Evolutionary conservation across 225 moss, liverwort and hornwort species (phyloP).

Genomic region (Thuidium tamariscinum): DNA sequence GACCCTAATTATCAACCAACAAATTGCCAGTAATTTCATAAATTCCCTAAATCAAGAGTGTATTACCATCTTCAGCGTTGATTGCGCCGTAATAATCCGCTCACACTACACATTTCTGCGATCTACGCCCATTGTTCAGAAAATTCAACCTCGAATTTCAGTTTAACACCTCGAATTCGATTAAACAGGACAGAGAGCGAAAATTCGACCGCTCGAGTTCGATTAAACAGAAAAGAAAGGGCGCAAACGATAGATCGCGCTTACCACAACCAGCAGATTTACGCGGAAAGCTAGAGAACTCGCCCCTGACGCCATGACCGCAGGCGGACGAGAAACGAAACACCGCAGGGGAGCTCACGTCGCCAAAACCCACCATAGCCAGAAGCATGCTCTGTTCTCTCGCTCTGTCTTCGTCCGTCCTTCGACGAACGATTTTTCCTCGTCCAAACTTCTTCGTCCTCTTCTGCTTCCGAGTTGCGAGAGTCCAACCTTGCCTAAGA

Average conservation of each 20-base stretch:
- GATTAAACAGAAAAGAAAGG: neutral
- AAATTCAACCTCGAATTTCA: neutral
- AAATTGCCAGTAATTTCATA: neutral
- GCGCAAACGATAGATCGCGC: neutral
- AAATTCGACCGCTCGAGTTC: neutral
- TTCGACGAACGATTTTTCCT: neutral
- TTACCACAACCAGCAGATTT: constrained; percentile 10
- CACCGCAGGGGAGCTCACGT: neutral
- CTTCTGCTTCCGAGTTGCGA: neutral
- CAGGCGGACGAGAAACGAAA: neutral
- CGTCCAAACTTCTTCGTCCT: neutral
- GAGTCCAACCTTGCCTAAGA: no score
- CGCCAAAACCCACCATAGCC: neutral
- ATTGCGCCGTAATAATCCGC: neutral
- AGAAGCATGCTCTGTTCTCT: neutral
- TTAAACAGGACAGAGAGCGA: neutral
- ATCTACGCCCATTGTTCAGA: neutral
- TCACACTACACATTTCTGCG: neutral
- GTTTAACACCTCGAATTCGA: neutral
- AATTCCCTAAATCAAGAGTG: neutral
- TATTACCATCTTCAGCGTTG: neutral
- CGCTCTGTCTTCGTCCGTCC: neutral
- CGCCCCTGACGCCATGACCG: constrained; percentile 9
- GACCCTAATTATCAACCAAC: neutral
- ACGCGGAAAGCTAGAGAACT: constrained; percentile 3